Conservation (phyloP, 1,284 basidiomycete species). For the Sporisorium scitamineum region DNA sequence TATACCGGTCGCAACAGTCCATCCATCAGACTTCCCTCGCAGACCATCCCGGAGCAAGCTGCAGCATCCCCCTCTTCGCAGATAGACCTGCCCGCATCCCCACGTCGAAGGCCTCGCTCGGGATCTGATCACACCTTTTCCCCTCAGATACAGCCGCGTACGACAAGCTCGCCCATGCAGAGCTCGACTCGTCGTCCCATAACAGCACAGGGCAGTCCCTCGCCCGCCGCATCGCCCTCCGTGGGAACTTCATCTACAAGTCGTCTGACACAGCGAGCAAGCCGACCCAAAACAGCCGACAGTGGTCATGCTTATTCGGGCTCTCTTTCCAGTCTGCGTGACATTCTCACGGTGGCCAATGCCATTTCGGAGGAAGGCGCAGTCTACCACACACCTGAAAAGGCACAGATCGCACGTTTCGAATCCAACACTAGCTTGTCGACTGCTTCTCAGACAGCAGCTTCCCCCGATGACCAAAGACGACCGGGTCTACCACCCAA, state of each 20-base stretch:
- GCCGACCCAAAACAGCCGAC: slow-evolving; percentile 36
- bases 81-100: slow-evolving; percentile 4
- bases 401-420: slow-evolving; percentile 16
- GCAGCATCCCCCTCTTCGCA: neutral
- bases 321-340: slow-evolving; percentile 39
- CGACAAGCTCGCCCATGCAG: slow-evolving; percentile 37
- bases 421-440: neutral
- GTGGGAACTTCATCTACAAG: neutral
- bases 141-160: slow-evolving; percentile 45
- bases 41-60: neutral
- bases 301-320: slow-evolving; percentile 24
- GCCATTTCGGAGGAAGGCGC: slow-evolving; percentile 42
- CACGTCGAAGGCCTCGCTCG: slow-evolving; percentile 31
- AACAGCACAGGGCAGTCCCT: slow-evolving; percentile 22
- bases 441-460: neutral
- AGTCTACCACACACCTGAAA: slow-evolving; percentile 34
- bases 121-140: slow-evolving; percentile 19
- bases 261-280: slow-evolving; percentile 11
- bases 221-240: slow-evolving; percentile 6
- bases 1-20: slow-evolving; percentile 12
- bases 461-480: slow-evolving; percentile 13
- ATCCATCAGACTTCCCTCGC: neutral
- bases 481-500: slow-evolving; percentile 47
- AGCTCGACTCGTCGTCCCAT: slow-evolving; percentile 12
- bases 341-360: slow-evolving; percentile 33